A percentile compares a stretch with the other conserved stretches of the same genome.
Evolutionary conservation across 2,329 filamentous ascomycete genomes (phyloP).

Genomic region (Sporothrix phasma): DNA sequence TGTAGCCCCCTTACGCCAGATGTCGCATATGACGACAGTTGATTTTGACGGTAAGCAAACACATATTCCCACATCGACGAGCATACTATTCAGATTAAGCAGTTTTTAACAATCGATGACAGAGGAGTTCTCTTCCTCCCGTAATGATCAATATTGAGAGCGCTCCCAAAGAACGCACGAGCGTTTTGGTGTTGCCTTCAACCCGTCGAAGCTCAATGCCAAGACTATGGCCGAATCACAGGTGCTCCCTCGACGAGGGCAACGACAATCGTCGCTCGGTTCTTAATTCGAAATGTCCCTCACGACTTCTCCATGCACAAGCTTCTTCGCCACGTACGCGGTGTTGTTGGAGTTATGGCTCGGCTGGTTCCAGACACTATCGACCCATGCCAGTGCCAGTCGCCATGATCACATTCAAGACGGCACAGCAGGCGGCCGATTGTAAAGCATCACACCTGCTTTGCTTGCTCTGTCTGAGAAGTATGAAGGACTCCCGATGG

Average conservation of each 20-base stretch:
- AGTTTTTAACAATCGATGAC: background rate
- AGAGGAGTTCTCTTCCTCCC: background rate
- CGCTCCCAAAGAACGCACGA: slow-evolving; percentile 3
- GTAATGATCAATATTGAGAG: slow-evolving; percentile 11
- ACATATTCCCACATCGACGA: background rate
- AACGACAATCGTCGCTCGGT: slow-evolving; percentile 11
- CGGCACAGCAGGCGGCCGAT: slow-evolving; percentile 6
- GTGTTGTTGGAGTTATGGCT: slow-evolving; percentile 12
- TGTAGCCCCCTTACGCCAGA: too few species aligned
- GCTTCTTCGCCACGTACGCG: slow-evolving; percentile 15
- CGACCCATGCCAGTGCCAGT: slow-evolving; percentile 1
- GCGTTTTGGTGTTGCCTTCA: slow-evolving; percentile 13
- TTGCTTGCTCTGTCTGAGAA: background rate
- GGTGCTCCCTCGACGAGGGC: background rate
- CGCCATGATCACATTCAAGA: slow-evolving; percentile 15
- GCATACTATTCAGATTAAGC: background rate
- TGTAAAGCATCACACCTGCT: background rate
- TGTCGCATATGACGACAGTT: background rate
- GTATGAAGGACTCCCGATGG: background rate
- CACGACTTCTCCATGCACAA: slow-evolving; percentile 10
- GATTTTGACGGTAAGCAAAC: background rate
- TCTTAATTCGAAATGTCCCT: slow-evolving; percentile 14
- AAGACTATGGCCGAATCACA: background rate
- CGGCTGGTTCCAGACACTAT: slow-evolving; percentile 4
- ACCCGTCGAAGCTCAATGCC: slow-evolving; percentile 6